A percentile compares a stretch with the other conserved stretches of the same genome.
These are phyloP conservation scores for Podila minutissima DNA, from an alignment of 192 early-diverging fungal genomes.

Conservation along the genomic window DNA sequence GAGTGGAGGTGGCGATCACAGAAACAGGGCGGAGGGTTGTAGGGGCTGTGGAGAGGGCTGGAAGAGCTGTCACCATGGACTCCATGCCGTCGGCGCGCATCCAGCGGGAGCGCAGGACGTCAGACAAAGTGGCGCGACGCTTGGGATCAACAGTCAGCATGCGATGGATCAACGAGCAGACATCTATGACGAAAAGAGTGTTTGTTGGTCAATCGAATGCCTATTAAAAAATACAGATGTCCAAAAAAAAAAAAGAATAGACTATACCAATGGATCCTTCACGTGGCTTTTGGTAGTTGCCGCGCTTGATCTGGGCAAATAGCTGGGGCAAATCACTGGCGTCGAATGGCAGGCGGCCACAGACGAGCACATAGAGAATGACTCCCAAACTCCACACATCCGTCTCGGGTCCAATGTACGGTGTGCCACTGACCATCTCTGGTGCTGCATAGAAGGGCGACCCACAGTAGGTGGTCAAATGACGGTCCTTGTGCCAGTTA, in stretches of 20 bases:
- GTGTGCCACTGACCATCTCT: constrained; percentile 70
- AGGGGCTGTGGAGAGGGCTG: constrained; percentile 27
- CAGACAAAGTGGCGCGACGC: constrained; percentile 64
- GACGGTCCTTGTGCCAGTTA: constrained; percentile 55
- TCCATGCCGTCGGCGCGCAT: constrained; percentile 48
- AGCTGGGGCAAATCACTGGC: constrained; percentile 63
- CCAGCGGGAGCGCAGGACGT: constrained; percentile 66
- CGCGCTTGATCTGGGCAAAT: constrained; percentile 69
- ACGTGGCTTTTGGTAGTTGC: constrained; percentile 60
- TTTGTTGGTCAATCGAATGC: neutral
- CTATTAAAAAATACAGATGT: neutral
- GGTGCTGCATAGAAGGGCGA: constrained; percentile 72
- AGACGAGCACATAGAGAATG: constrained; percentile 66
- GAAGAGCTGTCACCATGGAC: constrained; percentile 14
- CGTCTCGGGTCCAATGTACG: constrained; percentile 66
- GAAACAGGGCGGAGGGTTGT: constrained; percentile 15
- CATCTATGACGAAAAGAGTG: constrained; percentile 43
- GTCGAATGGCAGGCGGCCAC: constrained; percentile 69
- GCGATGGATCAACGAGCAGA: constrained; percentile 56
- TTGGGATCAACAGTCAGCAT: constrained; percentile 63
- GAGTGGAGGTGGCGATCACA: constrained; percentile 3
- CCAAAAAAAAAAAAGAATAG: neutral
- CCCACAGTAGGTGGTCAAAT: constrained; percentile 75
- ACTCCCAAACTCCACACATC: constrained; percentile 72
- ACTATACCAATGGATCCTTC: constrained; percentile 44